A percentile compares a stretch with the other conserved stretches of the same genome.
Conservation (phyloP, 371 early-diverging fungal genomes). For the Furculomyces boomerangus region DNA sequence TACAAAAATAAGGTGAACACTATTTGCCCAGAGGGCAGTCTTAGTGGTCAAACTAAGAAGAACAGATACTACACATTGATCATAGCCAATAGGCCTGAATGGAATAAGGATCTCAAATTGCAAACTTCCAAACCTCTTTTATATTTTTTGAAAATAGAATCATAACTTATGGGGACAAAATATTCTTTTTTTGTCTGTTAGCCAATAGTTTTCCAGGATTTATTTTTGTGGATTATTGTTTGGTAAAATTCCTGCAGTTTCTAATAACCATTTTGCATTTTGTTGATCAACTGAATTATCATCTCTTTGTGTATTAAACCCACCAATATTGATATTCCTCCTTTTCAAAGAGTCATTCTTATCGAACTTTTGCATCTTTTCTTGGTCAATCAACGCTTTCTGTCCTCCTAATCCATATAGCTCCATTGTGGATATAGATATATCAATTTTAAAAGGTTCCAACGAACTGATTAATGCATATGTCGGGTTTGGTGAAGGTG, state of each 20-base stretch:
- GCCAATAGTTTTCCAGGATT: neutral
- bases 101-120: neutral
- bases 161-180: neutral
- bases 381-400: neutral
- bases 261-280: neutral
- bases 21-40: slow-evolving; percentile 4
- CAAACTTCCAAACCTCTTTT: too few species aligned
- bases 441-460: neutral
- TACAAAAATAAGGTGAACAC: slow-evolving; percentile 4
- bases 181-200: too few species aligned
- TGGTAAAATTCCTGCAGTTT: neutral
- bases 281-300: neutral
- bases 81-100: slow-evolving; percentile 6
- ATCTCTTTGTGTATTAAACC: neutral
- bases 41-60: slow-evolving; percentile 7
- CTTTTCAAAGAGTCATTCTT: neutral
- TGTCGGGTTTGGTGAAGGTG: neutral
- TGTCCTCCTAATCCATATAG: neutral
- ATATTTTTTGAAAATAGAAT: too few species aligned
- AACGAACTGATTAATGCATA: neutral
- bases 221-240: neutral
- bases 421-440: neutral
- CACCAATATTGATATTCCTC: neutral
- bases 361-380: neutral
- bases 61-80: slow-evolving; percentile 7